Base-by-base conservation (phyloP, 2,329 filamentous ascomycete species). In the Chaetomium globosum region DNA sequence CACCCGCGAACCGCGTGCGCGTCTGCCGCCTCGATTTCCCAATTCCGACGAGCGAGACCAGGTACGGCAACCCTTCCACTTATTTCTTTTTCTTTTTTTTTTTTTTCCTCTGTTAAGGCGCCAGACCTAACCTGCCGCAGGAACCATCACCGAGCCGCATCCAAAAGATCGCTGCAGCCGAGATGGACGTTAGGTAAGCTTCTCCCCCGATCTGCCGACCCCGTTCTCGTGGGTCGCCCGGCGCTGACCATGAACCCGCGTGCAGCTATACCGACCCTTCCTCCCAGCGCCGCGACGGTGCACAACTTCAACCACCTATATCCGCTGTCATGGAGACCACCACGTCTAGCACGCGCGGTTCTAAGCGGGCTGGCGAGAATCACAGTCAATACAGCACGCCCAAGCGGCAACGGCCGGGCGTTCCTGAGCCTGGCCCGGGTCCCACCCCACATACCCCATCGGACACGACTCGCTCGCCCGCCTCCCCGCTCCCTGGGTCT, bases 271-370 rank as follows among this genome's bases (percentile, higher is more conserved):
- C 26, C 26, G 26, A 26, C 26, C 26, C 26, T 26, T 26, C 26
- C 26, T 26, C 26, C 26, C 26, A 26, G 16, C 46, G 46, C 21
- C 46, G 21, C 46, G 46, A 19, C 46, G 21, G 46, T 19, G 46
- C n/a, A 49, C 46, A 49, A n/a, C 46, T 49, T n/a, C 46, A 49
- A 49, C 46, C 21, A n/a, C 46, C 19, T 49, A 49, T n/a, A 49
- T 33, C 31, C 31, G 31, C 31, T 10, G 31, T 33, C 31, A 6
- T 33, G 31, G 31, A 33, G 31, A 33, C 31, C 31, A 33, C 31
- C 31, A 33, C 31, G 31, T 33, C 31, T 33, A 33, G 31, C 31
- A 33, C 31, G 31, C 31, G 31, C 31, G 10, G 31, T 33, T 33
- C 31, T 33, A 33, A 33, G 31, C 31, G 31, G 31, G 31, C 31